Percentiles rank a stretch among this genome's conserved stretches.
These are phyloP conservation scores for Aspergillus luchuensis DNA, from an alignment of 2,329 filamentous ascomycete genomes.

Conservation along the genomic window DNA sequence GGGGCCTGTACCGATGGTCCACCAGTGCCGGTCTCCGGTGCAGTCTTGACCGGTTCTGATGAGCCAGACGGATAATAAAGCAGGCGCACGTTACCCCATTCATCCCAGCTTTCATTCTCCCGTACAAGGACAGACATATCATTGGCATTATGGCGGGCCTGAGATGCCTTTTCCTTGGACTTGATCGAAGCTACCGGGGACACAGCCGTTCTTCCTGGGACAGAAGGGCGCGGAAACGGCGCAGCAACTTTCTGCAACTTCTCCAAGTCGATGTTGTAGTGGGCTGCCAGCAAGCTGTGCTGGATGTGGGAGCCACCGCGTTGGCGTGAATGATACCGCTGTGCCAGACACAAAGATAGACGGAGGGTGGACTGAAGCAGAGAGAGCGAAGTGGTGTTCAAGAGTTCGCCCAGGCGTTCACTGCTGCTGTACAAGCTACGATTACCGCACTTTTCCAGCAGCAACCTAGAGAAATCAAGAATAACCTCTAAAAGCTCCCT, in stretches of 20 bases:
- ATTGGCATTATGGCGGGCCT: constrained; percentile 69
- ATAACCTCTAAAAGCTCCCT: constrained; percentile 75
- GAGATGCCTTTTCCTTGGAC: constrained; percentile 70
- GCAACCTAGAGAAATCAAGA: constrained; percentile 79
- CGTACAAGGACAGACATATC: constrained; percentile 77
- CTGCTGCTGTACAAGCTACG: constrained; percentile 95
- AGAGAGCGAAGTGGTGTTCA: constrained; percentile 81
- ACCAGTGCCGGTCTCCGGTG: constrained; percentile 31
- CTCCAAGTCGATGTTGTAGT: constrained; percentile 74
- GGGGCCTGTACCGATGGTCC: constrained; percentile 54
- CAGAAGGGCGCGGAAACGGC: constrained; percentile 75
- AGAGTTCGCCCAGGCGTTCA: constrained; percentile 79
- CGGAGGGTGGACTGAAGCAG: constrained; percentile 77
- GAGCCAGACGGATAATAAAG: constrained; percentile 67
- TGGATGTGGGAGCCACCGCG: constrained; percentile 70
- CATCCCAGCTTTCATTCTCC: constrained; percentile 62
- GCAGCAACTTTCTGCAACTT: constrained; percentile 80
- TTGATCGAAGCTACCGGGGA: constrained; percentile 63
- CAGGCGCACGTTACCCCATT: constrained; percentile 79
- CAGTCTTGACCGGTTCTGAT: constrained; percentile 36
- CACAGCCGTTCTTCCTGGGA: constrained; percentile 51
- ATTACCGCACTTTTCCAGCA: constrained; percentile 95
- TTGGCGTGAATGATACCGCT: constrained; percentile 88
- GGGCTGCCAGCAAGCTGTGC: constrained; percentile 74
- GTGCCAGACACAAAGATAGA: constrained; percentile 81